Conservation (phyloP, 2,329 filamentous ascomycete species). For the Madurella fahalii region DNA sequence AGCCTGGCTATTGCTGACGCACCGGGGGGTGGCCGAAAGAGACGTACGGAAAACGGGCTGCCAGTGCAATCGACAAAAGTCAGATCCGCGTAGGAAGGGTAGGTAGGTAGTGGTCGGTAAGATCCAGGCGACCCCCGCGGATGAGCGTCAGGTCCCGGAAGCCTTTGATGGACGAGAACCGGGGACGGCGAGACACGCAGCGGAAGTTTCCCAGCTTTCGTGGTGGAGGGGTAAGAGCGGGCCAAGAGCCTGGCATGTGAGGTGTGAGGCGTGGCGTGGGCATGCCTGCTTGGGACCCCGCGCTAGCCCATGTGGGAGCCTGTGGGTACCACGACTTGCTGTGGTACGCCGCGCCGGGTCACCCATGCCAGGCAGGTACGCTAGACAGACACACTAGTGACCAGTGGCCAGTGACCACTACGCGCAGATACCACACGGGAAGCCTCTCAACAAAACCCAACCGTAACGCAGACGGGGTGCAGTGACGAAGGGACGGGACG, state of each 20-base stretch:
- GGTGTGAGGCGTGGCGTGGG: slow-evolving; percentile 8
- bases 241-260: slow-evolving; percentile 2
- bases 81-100: neutral
- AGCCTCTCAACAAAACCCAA: neutral
- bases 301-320: slow-evolving; percentile 9
- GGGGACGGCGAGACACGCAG: neutral
- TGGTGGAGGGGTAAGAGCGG: slow-evolving; percentile 9
- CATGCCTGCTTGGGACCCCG: slow-evolving; percentile 12
- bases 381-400: neutral
- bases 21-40: neutral
- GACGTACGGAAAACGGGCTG: neutral
- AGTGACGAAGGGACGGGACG: neutral
- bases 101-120: neutral
- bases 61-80: neutral
- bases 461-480: neutral
- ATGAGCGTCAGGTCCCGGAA: slow-evolving; percentile 4
- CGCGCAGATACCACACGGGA: neutral
- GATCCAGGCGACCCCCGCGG: neutral
- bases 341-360: too few species aligned
- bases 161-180: slow-evolving; percentile 1
- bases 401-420: neutral
- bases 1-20: neutral
- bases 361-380: neutral
- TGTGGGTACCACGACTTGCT: neutral
- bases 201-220: slow-evolving; percentile 7